Evolutionary conservation across 2,329 filamentous ascomycete species (phyloP).

Genomic region (Teratosphaeria zuluensis): DNA sequence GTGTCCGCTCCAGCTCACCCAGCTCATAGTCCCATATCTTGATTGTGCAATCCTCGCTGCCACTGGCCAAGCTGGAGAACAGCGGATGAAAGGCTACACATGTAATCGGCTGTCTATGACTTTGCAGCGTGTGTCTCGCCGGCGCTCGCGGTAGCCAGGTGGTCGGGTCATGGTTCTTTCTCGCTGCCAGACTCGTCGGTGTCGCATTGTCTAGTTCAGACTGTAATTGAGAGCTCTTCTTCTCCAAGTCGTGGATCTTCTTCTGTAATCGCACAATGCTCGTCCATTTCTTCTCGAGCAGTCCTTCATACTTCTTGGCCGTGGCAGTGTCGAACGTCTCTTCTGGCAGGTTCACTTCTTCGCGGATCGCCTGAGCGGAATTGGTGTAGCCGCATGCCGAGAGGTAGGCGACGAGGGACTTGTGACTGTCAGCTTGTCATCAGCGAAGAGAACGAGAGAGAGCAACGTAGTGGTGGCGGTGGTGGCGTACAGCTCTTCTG

Average conservation of each 20-base stretch:
- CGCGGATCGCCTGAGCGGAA: slow-evolving; percentile 60
- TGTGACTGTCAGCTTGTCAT: slow-evolving; percentile 54
- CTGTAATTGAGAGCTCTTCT: slow-evolving; percentile 62
- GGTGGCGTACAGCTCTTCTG: slow-evolving; percentile 68
- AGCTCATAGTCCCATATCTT: slow-evolving; percentile 98
- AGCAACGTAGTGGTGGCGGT: slow-evolving; percentile 16
- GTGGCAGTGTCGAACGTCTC: slow-evolving; percentile 64
- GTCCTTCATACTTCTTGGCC: slow-evolving; percentile 84
- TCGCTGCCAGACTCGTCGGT: slow-evolving; percentile 59
- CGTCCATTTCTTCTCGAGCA: slow-evolving; percentile 98
- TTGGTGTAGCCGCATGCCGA: slow-evolving; percentile 61
- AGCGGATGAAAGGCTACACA: slow-evolving; percentile 88
- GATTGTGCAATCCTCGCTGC: slow-evolving; percentile 85
- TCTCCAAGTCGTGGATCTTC: slow-evolving; percentile 94
- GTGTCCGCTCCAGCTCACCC: slow-evolving; percentile 77
- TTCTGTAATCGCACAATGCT: slow-evolving; percentile 90
- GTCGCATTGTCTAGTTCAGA: slow-evolving; percentile 77
- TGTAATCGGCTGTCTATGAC: slow-evolving; percentile 70
- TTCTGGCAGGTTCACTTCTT: slow-evolving; percentile 65
- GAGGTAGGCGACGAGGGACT: slow-evolving; percentile 86
- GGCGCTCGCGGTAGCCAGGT: slow-evolving; percentile 81
- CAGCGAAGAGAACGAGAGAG: slow-evolving; percentile 2
- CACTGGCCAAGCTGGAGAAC: slow-evolving; percentile 82
- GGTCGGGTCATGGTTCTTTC: slow-evolving; percentile 71
- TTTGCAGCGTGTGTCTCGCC: slow-evolving; percentile 71